Evolutionary conservation across 495 filamentous ascomycete species (phyloP).

Genomic region (Baudoinia panamericana): DNA sequence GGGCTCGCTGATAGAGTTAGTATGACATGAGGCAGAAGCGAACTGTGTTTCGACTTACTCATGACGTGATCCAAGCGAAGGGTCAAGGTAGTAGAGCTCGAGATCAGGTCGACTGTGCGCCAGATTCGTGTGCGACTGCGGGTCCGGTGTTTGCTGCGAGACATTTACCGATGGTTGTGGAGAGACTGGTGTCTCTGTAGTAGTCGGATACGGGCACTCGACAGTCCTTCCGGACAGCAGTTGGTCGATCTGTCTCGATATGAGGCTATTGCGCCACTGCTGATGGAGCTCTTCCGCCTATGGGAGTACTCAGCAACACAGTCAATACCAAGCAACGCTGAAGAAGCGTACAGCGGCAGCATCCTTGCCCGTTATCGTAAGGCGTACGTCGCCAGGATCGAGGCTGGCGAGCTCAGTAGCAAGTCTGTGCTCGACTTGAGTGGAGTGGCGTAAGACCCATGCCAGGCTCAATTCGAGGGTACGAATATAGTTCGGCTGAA

Average conservation of each 20-base stretch:
- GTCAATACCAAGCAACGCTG: too few relatives aligned
- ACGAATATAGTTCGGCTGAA: constrained; percentile 51
- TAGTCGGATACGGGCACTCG: background rate
- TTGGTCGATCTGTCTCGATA: constrained; percentile 26
- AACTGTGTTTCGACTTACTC: too few relatives aligned
- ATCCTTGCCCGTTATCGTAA: constrained; percentile 20
- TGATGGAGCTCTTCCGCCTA: constrained; percentile 24
- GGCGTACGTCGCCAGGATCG: constrained; percentile 6
- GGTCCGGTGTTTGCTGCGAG: too few relatives aligned
- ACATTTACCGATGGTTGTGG: background rate
- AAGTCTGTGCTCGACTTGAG: constrained; percentile 27
- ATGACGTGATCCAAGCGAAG: too few relatives aligned
- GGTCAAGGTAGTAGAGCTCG: too few relatives aligned
- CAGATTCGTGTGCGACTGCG: too few relatives aligned
- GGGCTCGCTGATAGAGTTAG: too few relatives aligned
- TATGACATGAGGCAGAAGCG: too few relatives aligned
- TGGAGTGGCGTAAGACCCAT: constrained; percentile 28
- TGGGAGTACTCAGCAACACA: too few relatives aligned
- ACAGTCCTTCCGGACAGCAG: constrained; percentile 17
- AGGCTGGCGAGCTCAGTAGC: constrained; percentile 2
- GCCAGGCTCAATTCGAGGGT: constrained; percentile 42
- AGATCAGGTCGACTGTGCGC: too few relatives aligned
- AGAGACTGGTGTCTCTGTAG: background rate
- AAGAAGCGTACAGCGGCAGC: too few relatives aligned
- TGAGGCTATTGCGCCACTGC: constrained; percentile 23